These are phyloP conservation scores for Ophiostoma ips DNA, from an alignment of 2,329 filamentous ascomycete genomes.

Conservation along the genomic window DNA sequence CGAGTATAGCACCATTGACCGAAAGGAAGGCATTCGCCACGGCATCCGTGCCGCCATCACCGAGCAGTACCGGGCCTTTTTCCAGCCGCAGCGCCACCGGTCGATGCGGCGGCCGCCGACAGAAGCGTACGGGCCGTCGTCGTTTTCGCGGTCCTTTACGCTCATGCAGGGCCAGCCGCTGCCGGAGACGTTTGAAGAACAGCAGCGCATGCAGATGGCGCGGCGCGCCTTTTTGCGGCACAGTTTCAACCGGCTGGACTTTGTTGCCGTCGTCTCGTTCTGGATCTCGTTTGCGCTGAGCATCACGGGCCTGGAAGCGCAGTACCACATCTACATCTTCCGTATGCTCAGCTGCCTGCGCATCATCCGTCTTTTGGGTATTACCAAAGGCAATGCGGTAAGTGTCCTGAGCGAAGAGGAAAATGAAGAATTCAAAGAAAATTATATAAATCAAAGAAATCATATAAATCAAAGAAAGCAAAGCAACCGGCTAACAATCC, in stretches of 20 bases:
- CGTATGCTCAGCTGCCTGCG: slow-evolving; percentile 93
- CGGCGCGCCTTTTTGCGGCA: slow-evolving; percentile 86
- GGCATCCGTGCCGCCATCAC: slow-evolving; percentile 61
- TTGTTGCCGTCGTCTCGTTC: slow-evolving; percentile 85
- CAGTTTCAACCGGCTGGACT: slow-evolving; percentile 90
- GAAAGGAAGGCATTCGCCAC: slow-evolving; percentile 56
- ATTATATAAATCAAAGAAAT: no score
- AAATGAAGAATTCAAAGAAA: no score
- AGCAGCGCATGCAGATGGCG: slow-evolving; percentile 73
- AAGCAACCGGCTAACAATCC: no score
- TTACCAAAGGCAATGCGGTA: slow-evolving; percentile 88
- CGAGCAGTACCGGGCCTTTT: slow-evolving; percentile 64
- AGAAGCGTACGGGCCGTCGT: slow-evolving; percentile 38
- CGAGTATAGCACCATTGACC: slow-evolving; percentile 84
- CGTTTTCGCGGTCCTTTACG: slow-evolving; percentile 65
- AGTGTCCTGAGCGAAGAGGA: no score
- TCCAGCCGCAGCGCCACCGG: slow-evolving; percentile 65
- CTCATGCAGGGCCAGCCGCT: slow-evolving; percentile 50
- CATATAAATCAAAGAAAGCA: no score
- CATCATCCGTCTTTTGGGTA: slow-evolving; percentile 75
- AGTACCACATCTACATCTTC: slow-evolving; percentile 71
- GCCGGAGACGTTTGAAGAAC: slow-evolving; percentile 54
- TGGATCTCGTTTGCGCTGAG: slow-evolving; percentile 79
- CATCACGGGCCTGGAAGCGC: slow-evolving; percentile 52
- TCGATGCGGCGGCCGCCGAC: slow-evolving; percentile 42